Base-by-base conservation (phyloP, 306 rosid genomes). In the Lathyrus tuberosus region DNA sequence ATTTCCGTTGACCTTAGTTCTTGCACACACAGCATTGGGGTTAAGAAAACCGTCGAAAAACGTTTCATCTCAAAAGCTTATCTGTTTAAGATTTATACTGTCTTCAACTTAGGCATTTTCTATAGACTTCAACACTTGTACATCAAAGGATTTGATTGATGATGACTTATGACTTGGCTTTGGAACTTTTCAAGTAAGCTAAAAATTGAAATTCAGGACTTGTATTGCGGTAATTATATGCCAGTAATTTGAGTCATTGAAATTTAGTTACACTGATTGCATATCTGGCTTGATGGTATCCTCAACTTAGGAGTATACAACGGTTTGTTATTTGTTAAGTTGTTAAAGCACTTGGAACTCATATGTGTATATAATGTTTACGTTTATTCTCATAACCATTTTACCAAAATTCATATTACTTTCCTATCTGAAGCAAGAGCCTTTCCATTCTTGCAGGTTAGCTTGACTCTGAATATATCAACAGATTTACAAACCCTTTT, bases 401-500 rank as follows among this genome's bases (percentile, higher is more conserved):
- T 61, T 61, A 5, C 31, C 31, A 17, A 62, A 37, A 16, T 35
- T 62, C 67, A 5, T 38, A 5, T 5, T 62, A 15, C 10, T 62
- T 62, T 5, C 47, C 47, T 37, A 37, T 42, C 18, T 62, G 58
- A 66, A 74, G 31, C 28, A 62, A 14, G 22, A 43, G n/a, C 66
- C 41, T 69, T 71, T 73, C 53, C 43, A 62, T 65, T 43, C 53
- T 52, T 79, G 86, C 90, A 93, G 98, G 86, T 88, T 74, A 84
- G 96, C 94, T 35, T 90, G 89, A 85, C 96, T 46, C 71, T 93
- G 78, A 90, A 86, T 73, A 84, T 93, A 73, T 79, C 98, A 70
- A 96, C 97, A 24, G 90, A 88, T 81, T 85, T 92, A 60, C 93
- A 90, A 78, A 85, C 98, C 69, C 85, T 94, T 70, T 94, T 94